These are phyloP conservation scores for Neopestalotiopsis rosae DNA, from an alignment of 2,329 filamentous ascomycete genomes.

Conservation along the genomic window DNA sequence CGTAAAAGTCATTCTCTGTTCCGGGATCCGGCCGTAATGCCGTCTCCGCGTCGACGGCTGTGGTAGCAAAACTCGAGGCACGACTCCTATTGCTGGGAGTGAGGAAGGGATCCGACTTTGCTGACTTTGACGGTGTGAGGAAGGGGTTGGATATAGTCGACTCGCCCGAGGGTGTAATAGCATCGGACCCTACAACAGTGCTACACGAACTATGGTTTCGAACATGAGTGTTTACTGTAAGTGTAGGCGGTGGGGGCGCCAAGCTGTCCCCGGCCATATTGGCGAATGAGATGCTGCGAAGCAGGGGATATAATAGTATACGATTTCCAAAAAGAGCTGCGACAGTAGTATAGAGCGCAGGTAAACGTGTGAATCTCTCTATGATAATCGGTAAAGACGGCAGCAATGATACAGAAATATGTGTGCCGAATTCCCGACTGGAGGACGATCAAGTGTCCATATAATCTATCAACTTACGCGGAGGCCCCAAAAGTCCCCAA, in stretches of 20 bases:
- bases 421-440: slow-evolving; percentile 12
- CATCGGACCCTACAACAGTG: slow-evolving; percentile 30
- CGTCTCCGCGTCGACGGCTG: slow-evolving; percentile 40
- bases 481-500: no score
- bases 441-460: slow-evolving; percentile 7
- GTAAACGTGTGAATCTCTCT: not conserved
- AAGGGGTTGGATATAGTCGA: slow-evolving; percentile 40
- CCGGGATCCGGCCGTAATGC: slow-evolving; percentile 72
- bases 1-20: slow-evolving; percentile 70
- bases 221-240: slow-evolving; percentile 32
- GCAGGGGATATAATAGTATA: slow-evolving; percentile 5
- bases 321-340: not conserved
- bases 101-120: slow-evolving; percentile 30
- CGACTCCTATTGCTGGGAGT: slow-evolving; percentile 36
- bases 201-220: slow-evolving; percentile 28
- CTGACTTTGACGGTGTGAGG: slow-evolving; percentile 32
- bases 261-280: slow-evolving; percentile 24
- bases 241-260: slow-evolving; percentile 34
- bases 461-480: not conserved
- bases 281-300: not conserved
- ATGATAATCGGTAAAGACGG: slow-evolving; percentile 4
- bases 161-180: slow-evolving; percentile 32
- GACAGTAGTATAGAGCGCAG: not conserved
- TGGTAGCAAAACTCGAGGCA: slow-evolving; percentile 32
- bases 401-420: slow-evolving; percentile 6